Evolutionary conservation across 2,329 filamentous ascomycete genomes (phyloP).

Genomic region (Colletotrichum echinochloae): DNA sequence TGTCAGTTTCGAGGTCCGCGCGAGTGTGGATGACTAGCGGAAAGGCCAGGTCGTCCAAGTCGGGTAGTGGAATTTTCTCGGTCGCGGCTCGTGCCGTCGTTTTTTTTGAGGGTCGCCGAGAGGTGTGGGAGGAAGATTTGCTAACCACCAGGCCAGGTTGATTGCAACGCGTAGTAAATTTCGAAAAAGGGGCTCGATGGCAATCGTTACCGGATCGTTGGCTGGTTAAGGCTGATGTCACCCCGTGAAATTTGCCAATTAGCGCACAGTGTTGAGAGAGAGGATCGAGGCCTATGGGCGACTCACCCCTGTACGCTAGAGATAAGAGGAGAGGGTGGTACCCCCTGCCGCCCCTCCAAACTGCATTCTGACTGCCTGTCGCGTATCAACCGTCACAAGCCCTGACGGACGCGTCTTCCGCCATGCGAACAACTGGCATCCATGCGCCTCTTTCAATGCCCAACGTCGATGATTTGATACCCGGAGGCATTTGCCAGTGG

Average conservation of each 20-base stretch:
- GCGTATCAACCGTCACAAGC: conserved; percentile 9
- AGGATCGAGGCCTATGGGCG: conserved; percentile 22
- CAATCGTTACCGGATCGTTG: conserved; percentile 26
- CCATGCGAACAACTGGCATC: conserved; percentile 4
- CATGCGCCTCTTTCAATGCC: conserved; percentile 2
- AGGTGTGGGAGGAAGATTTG: conserved; percentile 29
- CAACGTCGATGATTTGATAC: conserved; percentile 3
- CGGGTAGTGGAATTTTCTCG: conserved; percentile 7
- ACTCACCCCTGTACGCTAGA: conserved; percentile 25
- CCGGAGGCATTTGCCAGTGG: neutral
- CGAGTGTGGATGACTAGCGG: conserved; percentile 25
- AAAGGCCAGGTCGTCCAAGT: conserved; percentile 28
- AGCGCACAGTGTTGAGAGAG: conserved; percentile 21
- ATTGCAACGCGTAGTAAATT: conserved; percentile 37
- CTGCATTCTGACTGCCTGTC: neutral
- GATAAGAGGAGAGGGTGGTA: conserved; percentile 26
- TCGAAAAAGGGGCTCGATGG: conserved; percentile 36
- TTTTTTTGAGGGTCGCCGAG: conserved; percentile 22
- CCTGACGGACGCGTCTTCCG: conserved; percentile 5
- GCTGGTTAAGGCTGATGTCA: conserved; percentile 40
- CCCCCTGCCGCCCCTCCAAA: conserved; percentile 24
- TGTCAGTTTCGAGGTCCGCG: conserved; percentile 22
- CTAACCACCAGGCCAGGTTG: conserved; percentile 24
- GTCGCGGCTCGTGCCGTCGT: conserved; percentile 37
- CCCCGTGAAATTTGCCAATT: conserved; percentile 38